phyloP scores from a whole-genome alignment of 164 flowering plant species.

The grape (Vitis vinifera) region ASM3070453v1 NC_081823.1:24462001-24462500 shows the following conservation, averaged over 20 bases:
- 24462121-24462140: too few species aligned
- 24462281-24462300: constrained; percentile 16
- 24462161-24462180: too few species aligned
- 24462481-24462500: constrained; percentile 24
- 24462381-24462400: constrained; percentile 32
- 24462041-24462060: too few species aligned
- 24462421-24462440: neutral
- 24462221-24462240: constrained; percentile 21
- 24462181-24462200: constrained; percentile 28
- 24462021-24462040: neutral
- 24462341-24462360: constrained; percentile 40
- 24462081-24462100: too few species aligned
- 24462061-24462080: too few species aligned
- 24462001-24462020: constrained; percentile 4
- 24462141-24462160: neutral
- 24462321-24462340: constrained; percentile 43
- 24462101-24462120: too few species aligned
- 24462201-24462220: constrained; percentile 25
- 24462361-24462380: constrained; percentile 17
- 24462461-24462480: constrained; percentile 29
- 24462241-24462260: constrained; percentile 28
- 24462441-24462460: constrained; percentile 12
- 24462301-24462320: constrained; percentile 26
- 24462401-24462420: constrained; percentile 39
- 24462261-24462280: constrained; percentile 13